A percentile compares a stretch with the other conserved stretches of the same genome.
Evolutionary conservation across 23 red algal genomes (phyloP).

Genomic region (Cyanidioschyzon merolae): DNA sequence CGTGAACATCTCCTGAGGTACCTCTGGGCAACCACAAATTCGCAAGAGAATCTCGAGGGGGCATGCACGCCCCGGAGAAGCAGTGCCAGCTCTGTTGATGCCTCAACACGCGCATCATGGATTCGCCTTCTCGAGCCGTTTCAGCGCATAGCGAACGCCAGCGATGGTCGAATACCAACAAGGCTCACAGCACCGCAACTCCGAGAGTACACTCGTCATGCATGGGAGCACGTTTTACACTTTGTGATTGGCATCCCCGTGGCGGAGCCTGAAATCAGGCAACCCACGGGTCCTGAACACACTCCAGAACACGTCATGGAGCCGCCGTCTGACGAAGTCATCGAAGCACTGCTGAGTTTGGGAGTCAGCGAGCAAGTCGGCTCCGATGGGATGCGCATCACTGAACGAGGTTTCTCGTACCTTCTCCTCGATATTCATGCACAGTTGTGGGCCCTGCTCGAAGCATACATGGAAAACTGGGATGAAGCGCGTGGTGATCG

Average conservation of each 20-base stretch:
- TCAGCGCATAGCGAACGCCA: not conserved
- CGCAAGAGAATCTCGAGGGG: too few relatives aligned
- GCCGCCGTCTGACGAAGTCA: slow-evolving; percentile 31
- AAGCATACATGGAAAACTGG: slow-evolving; percentile 27
- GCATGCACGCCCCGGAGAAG: too few relatives aligned
- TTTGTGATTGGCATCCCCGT: slow-evolving; percentile 54
- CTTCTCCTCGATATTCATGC: slow-evolving; percentile 56
- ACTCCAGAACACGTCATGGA: not conserved
- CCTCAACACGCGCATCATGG: too few relatives aligned
- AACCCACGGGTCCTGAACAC: not conserved
- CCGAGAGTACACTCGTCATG: not conserved
- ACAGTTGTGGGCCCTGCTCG: slow-evolving; percentile 72
- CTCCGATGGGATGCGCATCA: slow-evolving; percentile 63
- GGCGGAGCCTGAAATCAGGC: not conserved
- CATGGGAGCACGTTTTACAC: slow-evolving; percentile 64
- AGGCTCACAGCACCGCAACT: not conserved
- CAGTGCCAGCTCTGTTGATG: too few relatives aligned
- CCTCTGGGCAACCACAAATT: not conserved
- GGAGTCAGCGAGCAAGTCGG: slow-evolving; percentile 47
- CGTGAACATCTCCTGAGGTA: not conserved
- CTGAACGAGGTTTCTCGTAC: slow-evolving; percentile 71
- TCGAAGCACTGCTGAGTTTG: slow-evolving; percentile 42
- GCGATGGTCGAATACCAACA: not conserved
- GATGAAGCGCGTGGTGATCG: slow-evolving; percentile 4
- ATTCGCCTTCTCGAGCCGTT: not conserved